Evolutionary conservation across 2,329 filamentous ascomycete species (phyloP).

Genomic region (Fusarium keratoplasticum): DNA sequence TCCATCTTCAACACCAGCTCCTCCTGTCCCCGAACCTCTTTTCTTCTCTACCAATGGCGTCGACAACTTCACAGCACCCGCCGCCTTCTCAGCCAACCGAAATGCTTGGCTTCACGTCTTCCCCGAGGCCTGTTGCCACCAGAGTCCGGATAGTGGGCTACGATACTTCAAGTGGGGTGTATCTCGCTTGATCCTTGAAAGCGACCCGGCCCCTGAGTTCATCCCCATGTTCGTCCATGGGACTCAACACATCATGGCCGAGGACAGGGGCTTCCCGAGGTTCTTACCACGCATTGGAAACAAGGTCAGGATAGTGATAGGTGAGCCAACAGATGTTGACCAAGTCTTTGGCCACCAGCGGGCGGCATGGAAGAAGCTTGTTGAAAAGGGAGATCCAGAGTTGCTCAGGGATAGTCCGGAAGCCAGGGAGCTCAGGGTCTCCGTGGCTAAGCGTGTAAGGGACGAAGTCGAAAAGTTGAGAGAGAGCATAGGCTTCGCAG

Average conservation of each 20-base stretch:
- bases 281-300: constrained; percentile 82
- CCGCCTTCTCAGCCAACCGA: constrained; percentile 75
- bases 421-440: constrained; percentile 76
- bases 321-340: constrained; percentile 80
- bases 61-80: constrained; percentile 77
- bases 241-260: constrained; percentile 88
- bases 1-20: constrained; percentile 15
- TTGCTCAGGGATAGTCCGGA: constrained; percentile 62
- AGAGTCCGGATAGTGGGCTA: constrained; percentile 81
- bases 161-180: constrained; percentile 99
- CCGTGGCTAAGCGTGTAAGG: constrained; percentile 82
- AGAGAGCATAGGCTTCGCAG: constrained; percentile 74
- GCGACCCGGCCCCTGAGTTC: constrained; percentile 86
- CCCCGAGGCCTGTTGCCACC: constrained; percentile 94
- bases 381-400: constrained; percentile 61
- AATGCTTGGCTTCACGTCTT: constrained; percentile 95
- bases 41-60: constrained; percentile 73
- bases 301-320: constrained; percentile 79
- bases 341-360: constrained; percentile 82
- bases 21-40: constrained; percentile 45
- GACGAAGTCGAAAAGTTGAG: constrained; percentile 85
- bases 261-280: constrained; percentile 81
- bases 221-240: constrained; percentile 96
- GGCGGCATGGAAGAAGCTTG: constrained; percentile 77
- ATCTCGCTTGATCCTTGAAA: constrained; percentile 89